Evolutionary conservation across 1,284 basidiomycete species (phyloP).

Genomic region (Trichosporon asahii): DNA sequence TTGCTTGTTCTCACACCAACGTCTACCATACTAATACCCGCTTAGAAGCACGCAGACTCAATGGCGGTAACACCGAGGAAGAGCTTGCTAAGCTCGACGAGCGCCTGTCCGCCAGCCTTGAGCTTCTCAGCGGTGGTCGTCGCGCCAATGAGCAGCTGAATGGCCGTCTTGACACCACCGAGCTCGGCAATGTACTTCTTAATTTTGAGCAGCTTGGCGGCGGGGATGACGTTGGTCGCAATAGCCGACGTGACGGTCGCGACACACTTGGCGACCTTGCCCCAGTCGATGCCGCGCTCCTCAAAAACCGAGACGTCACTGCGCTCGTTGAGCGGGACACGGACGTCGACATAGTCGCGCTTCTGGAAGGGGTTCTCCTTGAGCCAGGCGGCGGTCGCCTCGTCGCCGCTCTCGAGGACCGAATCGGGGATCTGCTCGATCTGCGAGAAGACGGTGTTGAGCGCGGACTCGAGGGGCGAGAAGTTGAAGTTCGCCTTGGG

Average conservation of each 20-base stretch:
- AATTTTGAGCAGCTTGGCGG: not conserved
- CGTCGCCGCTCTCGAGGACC: not conserved
- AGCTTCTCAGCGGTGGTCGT: not conserved
- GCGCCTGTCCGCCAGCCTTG: not conserved
- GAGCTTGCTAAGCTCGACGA: not conserved
- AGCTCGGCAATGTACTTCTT: not conserved
- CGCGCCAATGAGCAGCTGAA: not conserved
- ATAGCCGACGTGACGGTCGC: not conserved
- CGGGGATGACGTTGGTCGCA: not conserved
- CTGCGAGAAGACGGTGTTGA: not conserved
- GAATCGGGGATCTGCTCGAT: not conserved
- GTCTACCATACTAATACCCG: not conserved
- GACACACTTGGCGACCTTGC: not conserved
- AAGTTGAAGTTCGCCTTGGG: not conserved
- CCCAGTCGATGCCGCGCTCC: not conserved
- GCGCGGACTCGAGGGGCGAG: not conserved
- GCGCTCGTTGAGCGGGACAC: not conserved
- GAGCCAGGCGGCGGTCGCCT: not conserved
- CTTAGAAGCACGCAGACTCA: not conserved
- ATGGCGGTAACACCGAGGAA: slow-evolving; percentile 5
- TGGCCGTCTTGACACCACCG: not conserved
- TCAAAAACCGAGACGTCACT: not conserved
- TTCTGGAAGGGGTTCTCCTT: not conserved
- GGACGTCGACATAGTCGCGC: not conserved
- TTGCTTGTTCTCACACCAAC: not conserved